These are phyloP conservation scores for Nicotiana noctiflora DNA, from an alignment of 257 asterid species.

Conservation along the genomic window DNA sequence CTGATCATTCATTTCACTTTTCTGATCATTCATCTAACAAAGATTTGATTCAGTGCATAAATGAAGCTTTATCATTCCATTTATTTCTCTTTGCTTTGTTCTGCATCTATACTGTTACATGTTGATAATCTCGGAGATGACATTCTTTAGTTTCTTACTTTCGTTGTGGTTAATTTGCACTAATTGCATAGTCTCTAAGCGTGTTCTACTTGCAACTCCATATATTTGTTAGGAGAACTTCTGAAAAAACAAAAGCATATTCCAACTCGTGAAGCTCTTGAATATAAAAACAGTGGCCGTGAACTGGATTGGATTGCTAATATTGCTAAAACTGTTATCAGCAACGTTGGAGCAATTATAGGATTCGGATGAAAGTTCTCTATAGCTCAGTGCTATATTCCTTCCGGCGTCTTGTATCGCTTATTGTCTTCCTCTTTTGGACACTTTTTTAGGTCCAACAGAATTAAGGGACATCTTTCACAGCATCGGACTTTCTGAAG, in stretches of 20 bases:
- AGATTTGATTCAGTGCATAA: neutral
- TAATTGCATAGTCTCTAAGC: neutral
- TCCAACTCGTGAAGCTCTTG: neutral
- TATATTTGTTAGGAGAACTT: neutral
- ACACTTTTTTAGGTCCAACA: constrained; percentile 32
- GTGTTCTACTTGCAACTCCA: neutral
- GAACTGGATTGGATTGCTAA: neutral
- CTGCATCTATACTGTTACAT: neutral
- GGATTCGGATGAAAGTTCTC: no score
- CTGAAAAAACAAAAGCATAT: neutral
- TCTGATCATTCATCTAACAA: no score
- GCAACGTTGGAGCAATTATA: no score
- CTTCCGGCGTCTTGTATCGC: neutral
- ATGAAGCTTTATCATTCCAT: neutral
- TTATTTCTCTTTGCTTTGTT: neutral
- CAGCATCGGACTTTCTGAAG: constrained; percentile 52
- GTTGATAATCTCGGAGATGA: neutral
- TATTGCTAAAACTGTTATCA: neutral
- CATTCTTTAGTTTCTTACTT: neutral
- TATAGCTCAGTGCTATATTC: neutral
- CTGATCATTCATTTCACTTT: neutral
- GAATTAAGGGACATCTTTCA: constrained; percentile 55
- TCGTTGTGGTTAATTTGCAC: neutral
- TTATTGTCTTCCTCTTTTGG: neutral
- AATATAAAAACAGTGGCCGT: neutral